Evolutionary conservation across 2,329 filamentous ascomycete genomes (phyloP).

Genomic region (Geosmithia flava): DNA sequence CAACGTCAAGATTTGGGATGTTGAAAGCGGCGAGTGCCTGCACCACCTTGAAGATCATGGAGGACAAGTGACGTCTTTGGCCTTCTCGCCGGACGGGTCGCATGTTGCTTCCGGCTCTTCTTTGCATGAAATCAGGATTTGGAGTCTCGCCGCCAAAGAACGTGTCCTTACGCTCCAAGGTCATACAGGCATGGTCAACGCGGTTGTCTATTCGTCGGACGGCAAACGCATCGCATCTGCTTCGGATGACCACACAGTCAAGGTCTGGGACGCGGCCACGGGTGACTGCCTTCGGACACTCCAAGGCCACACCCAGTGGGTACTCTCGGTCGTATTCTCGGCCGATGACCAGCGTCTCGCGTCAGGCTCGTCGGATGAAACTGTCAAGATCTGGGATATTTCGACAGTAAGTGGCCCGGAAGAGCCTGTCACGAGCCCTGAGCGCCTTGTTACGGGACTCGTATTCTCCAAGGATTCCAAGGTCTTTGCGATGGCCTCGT

Average conservation of each 20-base stretch:
- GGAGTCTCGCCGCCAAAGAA: background rate
- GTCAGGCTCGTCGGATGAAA: constrained; percentile 1
- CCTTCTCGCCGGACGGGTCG: background rate
- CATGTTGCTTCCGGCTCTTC: background rate
- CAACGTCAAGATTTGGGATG: constrained; percentile 4
- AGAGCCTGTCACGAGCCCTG: background rate
- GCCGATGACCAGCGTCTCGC: constrained; percentile 1
- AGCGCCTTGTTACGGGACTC: background rate
- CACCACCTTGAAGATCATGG: constrained; percentile 3
- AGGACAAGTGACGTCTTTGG: background rate
- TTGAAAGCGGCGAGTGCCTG: background rate
- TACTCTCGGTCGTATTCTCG: constrained; percentile 2
- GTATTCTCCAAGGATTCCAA: constrained; percentile 1
- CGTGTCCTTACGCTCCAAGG: background rate
- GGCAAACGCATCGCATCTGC: background rate
- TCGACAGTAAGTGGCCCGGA: background rate
- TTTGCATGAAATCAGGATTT: background rate
- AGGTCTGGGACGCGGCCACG: background rate
- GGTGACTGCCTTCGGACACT: background rate
- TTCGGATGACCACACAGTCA: background rate
- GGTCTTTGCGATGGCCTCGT: background rate
- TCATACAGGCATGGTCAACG: background rate
- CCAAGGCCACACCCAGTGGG: background rate
- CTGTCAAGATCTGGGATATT: constrained; percentile 2
- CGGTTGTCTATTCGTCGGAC: background rate